Evolutionary conservation across 2,329 filamentous ascomycete species (phyloP).

Genomic region (Alternaria atra): DNA sequence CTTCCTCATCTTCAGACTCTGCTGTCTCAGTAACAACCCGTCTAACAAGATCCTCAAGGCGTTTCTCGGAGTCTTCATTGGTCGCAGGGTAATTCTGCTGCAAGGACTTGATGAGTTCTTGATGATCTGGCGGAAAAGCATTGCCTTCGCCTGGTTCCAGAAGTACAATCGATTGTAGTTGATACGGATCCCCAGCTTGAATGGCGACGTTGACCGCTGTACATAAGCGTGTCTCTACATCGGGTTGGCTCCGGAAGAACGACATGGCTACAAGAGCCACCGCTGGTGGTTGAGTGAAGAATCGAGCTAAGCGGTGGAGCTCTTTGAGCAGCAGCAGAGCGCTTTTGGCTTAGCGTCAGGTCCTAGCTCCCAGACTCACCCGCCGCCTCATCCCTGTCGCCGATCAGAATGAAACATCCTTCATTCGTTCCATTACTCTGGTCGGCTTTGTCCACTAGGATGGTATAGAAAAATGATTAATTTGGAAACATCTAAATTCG

Average conservation of each 20-base stretch:
- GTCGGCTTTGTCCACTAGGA: not conserved
- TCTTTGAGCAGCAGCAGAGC: slow-evolving; percentile 13
- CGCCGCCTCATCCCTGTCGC: slow-evolving; percentile 13
- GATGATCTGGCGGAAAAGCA: slow-evolving; percentile 36
- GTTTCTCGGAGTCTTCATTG: slow-evolving; percentile 28
- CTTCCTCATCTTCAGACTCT: slow-evolving; percentile 68
- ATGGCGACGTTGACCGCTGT: slow-evolving; percentile 41
- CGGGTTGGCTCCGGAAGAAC: slow-evolving; percentile 30
- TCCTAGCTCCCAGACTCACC: slow-evolving; percentile 15
- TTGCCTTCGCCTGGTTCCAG: slow-evolving; percentile 35
- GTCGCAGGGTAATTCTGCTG: slow-evolving; percentile 33
- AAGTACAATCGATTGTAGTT: slow-evolving; percentile 40
- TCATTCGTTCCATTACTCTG: not conserved
- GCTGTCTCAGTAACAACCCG: slow-evolving; percentile 52
- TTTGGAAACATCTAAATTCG: not conserved
- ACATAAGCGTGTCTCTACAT: slow-evolving; percentile 39
- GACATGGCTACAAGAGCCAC: slow-evolving; percentile 28
- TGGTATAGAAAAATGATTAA: not conserved
- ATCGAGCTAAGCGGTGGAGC: slow-evolving; percentile 16
- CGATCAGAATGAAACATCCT: slow-evolving; percentile 6
- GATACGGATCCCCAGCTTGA: slow-evolving; percentile 28
- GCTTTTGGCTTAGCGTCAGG: slow-evolving; percentile 17
- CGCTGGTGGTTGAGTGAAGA: slow-evolving; percentile 18
- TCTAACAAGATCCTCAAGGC: slow-evolving; percentile 37
- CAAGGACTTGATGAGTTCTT: slow-evolving; percentile 40